Base-by-base conservation (phyloP, 176 grass and related monocot genomes). In the Hordeum marinum region DNA sequence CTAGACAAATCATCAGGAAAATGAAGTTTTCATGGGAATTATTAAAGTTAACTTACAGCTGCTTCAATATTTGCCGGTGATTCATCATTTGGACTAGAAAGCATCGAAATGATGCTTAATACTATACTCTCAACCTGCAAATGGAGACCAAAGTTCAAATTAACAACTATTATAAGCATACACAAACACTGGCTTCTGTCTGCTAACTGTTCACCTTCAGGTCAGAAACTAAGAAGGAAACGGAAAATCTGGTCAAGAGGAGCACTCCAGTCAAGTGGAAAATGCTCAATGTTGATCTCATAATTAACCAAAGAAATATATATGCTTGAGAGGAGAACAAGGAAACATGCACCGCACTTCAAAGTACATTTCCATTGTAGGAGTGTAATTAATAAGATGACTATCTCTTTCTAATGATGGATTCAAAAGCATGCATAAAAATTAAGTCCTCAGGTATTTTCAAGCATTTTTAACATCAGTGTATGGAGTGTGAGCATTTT, bases 51-150 rank as follows among this genome's bases (percentile, higher is more conserved):
- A 88, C 94, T 97, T 94, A 97, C 94, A 82, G 94, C 94, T 23
- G 94, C 89, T 80, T 97, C 94, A 67, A 97, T 85, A 88, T 97
- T 97, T 76, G 92, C 94, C 71, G 92, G 89, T 4, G 94, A 97
- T 74, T 97, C 92, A 36, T 97, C 94, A 71, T 97, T 97, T 69
- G 94, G 94, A 83, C 92, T 90, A 83, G 94, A 97, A 78, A 97
- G 92, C 92, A 97, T 97, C 18, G 94, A 94, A 84, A 97, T 97
- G 79, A 97, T 97, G 90, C 94, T 97, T 61, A 97, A 42, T 87
- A 97, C 94, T 83, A 97, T 97, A 58, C 94, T 97, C 80, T 97
- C 92, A 71, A 97, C 94, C 94, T 97, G 77, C 57, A 92, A 70
- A 82, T 50, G 73, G 20, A 77, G 31, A 48, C 43, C 43, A 58